phyloP scores from a whole-genome alignment of 306 rosid genomes.

The Gynostemma pentaphyllum region DNA sequence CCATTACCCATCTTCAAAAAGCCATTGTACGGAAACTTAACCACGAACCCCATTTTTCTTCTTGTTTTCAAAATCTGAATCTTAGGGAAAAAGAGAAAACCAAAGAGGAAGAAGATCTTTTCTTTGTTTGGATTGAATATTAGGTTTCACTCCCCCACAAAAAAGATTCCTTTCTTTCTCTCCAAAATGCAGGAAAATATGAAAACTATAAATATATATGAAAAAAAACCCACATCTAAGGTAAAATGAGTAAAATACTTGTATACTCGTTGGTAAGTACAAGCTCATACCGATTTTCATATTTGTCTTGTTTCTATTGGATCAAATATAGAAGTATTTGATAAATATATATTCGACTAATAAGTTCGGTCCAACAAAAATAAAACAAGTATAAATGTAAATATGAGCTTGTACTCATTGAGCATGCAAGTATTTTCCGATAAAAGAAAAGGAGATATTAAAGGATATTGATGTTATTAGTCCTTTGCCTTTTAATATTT shows the following conservation, averaged over 20 bases:
- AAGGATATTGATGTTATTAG: constrained; percentile 48
- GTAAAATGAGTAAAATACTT: too few relatives aligned
- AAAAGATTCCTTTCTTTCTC: constrained; percentile 19
- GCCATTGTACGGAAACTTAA: background rate
- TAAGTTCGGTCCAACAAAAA: too few relatives aligned
- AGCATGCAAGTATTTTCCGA: too few relatives aligned
- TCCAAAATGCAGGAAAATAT: background rate
- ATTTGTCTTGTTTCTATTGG: too few relatives aligned
- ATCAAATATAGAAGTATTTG: too few relatives aligned
- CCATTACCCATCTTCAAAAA: background rate
- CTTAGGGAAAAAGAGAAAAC: background rate
- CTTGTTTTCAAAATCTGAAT: background rate
- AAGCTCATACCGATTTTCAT: too few relatives aligned
- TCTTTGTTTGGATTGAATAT: background rate
- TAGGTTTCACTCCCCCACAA: constrained; percentile 22
- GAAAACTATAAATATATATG: background rate
- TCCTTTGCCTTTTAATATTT: constrained; percentile 78
- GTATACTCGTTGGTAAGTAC: too few relatives aligned
- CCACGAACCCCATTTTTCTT: background rate
- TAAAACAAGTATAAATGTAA: too few relatives aligned
- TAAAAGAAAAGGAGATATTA: background rate
- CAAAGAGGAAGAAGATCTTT: background rate
- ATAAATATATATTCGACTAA: too few relatives aligned
- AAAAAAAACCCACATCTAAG: too few relatives aligned
- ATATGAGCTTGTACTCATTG: too few relatives aligned